A percentile compares a stretch with the other conserved stretches of the same genome.
Evolutionary conservation across 2,329 filamentous ascomycete genomes (phyloP).

Genomic region (Lachnellula willkommii): DNA sequence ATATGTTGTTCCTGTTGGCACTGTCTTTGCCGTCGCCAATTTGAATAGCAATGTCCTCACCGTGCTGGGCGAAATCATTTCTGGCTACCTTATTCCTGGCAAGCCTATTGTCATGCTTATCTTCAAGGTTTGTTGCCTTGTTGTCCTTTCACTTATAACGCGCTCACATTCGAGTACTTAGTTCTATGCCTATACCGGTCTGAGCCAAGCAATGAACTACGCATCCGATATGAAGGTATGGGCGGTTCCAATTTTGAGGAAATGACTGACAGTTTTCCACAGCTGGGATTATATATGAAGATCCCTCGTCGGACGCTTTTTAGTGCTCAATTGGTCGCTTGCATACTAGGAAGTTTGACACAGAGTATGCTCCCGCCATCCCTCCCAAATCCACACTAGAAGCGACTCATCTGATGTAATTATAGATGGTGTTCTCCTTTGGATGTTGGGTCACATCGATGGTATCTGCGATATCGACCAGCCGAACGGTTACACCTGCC

Average conservation of each 20-base stretch:
- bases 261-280: no score
- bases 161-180: no score
- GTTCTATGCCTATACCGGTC: constrained; percentile 59
- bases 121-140: constrained; percentile 46
- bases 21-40: constrained; percentile 42
- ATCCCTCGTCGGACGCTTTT: background rate
- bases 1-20: constrained; percentile 31
- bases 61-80: constrained; percentile 42
- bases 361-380: constrained; percentile 28
- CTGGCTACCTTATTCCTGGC: constrained; percentile 45
- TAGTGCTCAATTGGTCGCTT: constrained; percentile 36
- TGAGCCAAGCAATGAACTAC: constrained; percentile 39
- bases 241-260: no score
- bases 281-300: constrained; percentile 19
- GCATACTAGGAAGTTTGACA: constrained; percentile 49
- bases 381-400: no score
- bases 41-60: constrained; percentile 44
- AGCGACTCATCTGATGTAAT: no score
- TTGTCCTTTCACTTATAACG: no score
- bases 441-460: constrained; percentile 55
- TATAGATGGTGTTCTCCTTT: constrained; percentile 57
- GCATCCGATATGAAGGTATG: constrained; percentile 28
- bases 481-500: constrained; percentile 44
- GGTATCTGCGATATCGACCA: constrained; percentile 53
- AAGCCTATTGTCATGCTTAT: constrained; percentile 69